Base-by-base conservation (phyloP, 1,139 yeast species). In the Zhuliangozyma blackwelliae region DNA sequence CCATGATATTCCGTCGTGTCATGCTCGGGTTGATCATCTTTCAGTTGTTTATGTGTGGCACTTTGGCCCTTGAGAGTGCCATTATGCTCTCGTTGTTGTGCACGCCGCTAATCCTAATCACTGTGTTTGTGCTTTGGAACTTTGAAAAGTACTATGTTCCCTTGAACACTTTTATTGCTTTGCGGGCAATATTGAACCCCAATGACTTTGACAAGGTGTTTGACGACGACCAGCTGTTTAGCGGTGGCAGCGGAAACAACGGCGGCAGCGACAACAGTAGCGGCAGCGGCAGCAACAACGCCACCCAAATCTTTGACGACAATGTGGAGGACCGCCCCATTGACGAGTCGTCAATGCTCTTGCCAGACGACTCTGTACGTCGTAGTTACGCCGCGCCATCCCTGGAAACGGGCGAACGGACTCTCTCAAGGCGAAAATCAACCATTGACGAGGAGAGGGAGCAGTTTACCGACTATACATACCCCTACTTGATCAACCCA, bases 41-140 rank as follows among this genome's bases (percentile, higher is more conserved):
- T 50, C 86, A 80, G 51, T 54, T 79, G 31, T 79, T 81, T 47
- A 79, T 79, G 84, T 75, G 80, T 52, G 87, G 87, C 27, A 77
- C 86, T 0, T 59, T 80, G 41, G 85, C 85, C 2, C 63, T 80
- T 41, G 84, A 79, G 48, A 79, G 76, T 37, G 82, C 84, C 0
- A 70, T 69, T 37, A 50, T 75, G 7, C 56, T 79, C 27, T 75
- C 84, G 1, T 63, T 67, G 8, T 55, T 75, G 37, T 65, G 79
- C 31, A 51, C 75, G 6, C 86, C 86, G 2, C 57, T 79, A 37
- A 63, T 79, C 8, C 55, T 77, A 2, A 58, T 70, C 3, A 77
- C 84, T 0, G 49, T 74, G 9, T 52, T 73, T 21, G 65, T 77
- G 8, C 52, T 68, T 32, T 74, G 78, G 65, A 75, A 77, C 36